phyloP scores from a whole-genome alignment of 495 filamentous ascomycete species.

The Symbiotaphrina buchneri region DNA sequence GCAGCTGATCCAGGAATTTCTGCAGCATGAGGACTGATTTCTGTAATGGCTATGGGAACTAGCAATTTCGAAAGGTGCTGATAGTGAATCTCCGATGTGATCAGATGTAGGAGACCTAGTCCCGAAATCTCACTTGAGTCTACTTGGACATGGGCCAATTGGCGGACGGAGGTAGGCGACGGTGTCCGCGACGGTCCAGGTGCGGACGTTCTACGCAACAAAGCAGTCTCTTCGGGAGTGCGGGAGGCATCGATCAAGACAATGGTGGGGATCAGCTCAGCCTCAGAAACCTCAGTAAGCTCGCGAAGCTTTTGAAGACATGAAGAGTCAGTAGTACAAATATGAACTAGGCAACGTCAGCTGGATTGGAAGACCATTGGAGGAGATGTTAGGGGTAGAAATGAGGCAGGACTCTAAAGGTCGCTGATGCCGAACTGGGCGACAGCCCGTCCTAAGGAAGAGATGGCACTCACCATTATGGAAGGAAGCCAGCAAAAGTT shows the following conservation, averaged over 20 bases:
- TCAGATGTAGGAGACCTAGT: conserved; percentile 38
- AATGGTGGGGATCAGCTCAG: conserved; percentile 45
- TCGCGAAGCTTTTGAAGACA: conserved; percentile 48
- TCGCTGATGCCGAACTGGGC: conserved; percentile 1
- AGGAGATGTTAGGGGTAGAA: conserved; percentile 2
- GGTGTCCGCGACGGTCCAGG: conserved; percentile 10
- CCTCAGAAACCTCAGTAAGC: conserved; percentile 36
- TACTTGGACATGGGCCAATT: conserved; percentile 1
- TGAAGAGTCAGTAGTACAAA: conserved; percentile 45
- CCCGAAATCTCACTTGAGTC: conserved; percentile 14
- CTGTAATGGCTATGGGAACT: conserved; percentile 46
- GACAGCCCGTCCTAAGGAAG: neutral
- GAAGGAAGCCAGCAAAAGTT: conserved; percentile 25
- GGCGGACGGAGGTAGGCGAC: conserved; percentile 19
- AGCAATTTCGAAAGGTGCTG: conserved; percentile 51
- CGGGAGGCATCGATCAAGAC: conserved; percentile 52
- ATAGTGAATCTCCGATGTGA: conserved; percentile 46
- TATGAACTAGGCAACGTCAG: conserved; percentile 30
- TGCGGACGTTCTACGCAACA: neutral
- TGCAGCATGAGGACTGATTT: neutral
- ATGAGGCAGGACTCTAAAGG: neutral
- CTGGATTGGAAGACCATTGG: neutral
- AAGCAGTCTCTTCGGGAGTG: no score
- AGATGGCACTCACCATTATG: conserved; percentile 24
- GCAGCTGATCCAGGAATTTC: neutral